Evolutionary conservation across 768 basidiomycete species (phyloP).

Genomic region (Trametes gibbosa): DNA sequence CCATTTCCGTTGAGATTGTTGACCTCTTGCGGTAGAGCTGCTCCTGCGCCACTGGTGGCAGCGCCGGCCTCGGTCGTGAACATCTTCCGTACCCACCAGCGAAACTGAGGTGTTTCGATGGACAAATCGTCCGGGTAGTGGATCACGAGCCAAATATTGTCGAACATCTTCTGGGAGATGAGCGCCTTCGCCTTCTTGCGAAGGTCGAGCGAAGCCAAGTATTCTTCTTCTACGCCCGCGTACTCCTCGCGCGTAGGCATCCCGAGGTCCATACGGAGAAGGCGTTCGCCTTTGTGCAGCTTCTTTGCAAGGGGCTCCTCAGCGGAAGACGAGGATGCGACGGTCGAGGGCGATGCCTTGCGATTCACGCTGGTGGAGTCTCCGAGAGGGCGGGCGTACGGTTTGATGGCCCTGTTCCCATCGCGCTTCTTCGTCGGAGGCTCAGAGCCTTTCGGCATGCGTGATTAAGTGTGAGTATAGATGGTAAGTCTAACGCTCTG

Average conservation of each 20-base stretch:
- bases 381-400: background rate
- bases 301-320: background rate
- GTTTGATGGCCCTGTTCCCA: background rate
- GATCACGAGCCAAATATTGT: conserved; percentile 69
- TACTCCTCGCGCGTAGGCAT: conserved; percentile 65
- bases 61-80: conserved; percentile 46
- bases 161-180: conserved; percentile 68
- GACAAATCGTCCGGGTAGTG: conserved; percentile 47
- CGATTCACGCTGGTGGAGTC: background rate
- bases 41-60: background rate
- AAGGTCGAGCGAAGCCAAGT: conserved; percentile 56
- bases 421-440: background rate
- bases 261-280: conserved; percentile 33
- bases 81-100: conserved; percentile 85
- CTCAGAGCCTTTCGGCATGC: background rate
- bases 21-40: background rate
- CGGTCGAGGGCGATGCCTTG: background rate
- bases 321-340: background rate
- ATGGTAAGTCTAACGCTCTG: too few relatives aligned
- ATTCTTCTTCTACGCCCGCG: conserved; percentile 53
- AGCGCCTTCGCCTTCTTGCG: conserved; percentile 67
- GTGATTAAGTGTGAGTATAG: too few relatives aligned
- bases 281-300: background rate
- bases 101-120: conserved; percentile 61
- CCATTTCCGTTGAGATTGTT: conserved; percentile 6